Evolutionary conservation across 768 basidiomycete genomes (phyloP).

Genomic region (Naganishia friedmannii): DNA sequence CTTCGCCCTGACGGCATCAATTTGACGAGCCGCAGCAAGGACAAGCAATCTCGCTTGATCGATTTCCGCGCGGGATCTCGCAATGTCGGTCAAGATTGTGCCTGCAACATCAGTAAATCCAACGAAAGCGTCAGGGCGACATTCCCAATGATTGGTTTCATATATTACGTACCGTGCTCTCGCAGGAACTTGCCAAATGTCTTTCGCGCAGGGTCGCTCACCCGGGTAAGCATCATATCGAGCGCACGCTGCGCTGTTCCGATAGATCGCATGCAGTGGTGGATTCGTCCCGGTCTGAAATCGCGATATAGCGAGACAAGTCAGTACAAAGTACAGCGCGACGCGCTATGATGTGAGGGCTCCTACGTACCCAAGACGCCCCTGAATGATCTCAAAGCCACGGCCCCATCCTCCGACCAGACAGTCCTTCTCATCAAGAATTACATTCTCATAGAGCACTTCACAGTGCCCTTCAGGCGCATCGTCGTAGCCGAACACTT

Average conservation of each 20-base stretch:
- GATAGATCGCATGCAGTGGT: constrained; percentile 96
- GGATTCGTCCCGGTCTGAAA: constrained; percentile 82
- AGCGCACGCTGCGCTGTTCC: constrained; percentile 80
- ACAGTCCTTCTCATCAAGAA: constrained; percentile 76
- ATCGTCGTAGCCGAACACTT: constrained; percentile 89
- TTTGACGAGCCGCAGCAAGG: constrained; percentile 84
- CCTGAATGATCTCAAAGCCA: constrained; percentile 97
- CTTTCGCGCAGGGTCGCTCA: constrained; percentile 84
- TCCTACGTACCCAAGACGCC: constrained; percentile 82
- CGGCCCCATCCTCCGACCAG: constrained; percentile 78
- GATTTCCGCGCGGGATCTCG: constrained; percentile 86
- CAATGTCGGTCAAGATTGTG: constrained; percentile 85
- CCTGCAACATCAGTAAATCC: constrained; percentile 56
- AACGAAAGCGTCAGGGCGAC: too few species aligned
- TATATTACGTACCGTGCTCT: constrained; percentile 68
- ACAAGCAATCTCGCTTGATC: constrained; percentile 84
- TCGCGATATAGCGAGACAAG: constrained; percentile 7
- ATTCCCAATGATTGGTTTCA: constrained; percentile 35
- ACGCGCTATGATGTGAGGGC: too few species aligned
- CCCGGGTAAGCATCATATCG: constrained; percentile 81
- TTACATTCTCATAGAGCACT: constrained; percentile 88
- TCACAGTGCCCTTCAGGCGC: constrained; percentile 97
- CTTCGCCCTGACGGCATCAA: constrained; percentile 86
- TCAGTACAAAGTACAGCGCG: too few species aligned
- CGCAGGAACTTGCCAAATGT: constrained; percentile 91